Evolutionary conservation across 73 alveolate species (phyloP).

Genomic region (Paramecium caudatum): DNA sequence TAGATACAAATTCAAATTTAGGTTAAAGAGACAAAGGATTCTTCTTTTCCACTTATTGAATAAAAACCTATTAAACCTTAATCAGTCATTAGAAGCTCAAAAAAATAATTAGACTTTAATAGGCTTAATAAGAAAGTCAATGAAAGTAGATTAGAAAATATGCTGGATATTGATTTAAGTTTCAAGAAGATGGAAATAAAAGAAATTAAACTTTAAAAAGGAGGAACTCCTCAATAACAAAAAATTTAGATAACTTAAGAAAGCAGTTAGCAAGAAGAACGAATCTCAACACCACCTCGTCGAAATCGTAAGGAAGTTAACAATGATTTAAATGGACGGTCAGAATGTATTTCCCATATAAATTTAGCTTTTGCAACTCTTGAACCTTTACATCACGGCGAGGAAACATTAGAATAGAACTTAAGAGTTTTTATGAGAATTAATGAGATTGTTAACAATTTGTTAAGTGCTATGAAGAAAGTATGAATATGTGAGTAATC

Average conservation of each 20-base stretch:
- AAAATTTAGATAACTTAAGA: not conserved
- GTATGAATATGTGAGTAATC: conserved; percentile 6
- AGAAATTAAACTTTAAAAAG: not conserved
- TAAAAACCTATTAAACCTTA: conserved; percentile 3
- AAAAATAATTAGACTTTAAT: conserved; percentile 60
- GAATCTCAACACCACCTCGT: conserved; percentile 58
- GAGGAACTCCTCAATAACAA: conserved; percentile 11
- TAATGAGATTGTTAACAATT: not conserved
- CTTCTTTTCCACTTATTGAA: conserved; percentile 15
- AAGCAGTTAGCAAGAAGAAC: not conserved
- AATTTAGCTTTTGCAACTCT: conserved; percentile 62
- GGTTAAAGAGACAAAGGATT: conserved; percentile 30
- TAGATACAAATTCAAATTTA: not conserved
- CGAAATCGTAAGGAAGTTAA: not conserved
- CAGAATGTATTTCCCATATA: conserved; percentile 48
- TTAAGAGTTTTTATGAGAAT: conserved; percentile 11
- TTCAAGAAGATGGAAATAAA: conserved; percentile 35
- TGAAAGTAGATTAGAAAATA: not conserved
- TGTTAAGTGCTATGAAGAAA: conserved; percentile 21
- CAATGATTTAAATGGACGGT: conserved; percentile 16
- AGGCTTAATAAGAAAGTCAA: conserved; percentile 7
- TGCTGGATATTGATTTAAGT: conserved; percentile 27
- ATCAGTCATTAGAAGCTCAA: conserved; percentile 56
- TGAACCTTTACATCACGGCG: not conserved
- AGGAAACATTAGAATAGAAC: conserved; percentile 9